A percentile compares a stretch with the other conserved stretches of the same genome.
Conservation (phyloP, 768 basidiomycete genomes). For the Cyathus striatus region DNA sequence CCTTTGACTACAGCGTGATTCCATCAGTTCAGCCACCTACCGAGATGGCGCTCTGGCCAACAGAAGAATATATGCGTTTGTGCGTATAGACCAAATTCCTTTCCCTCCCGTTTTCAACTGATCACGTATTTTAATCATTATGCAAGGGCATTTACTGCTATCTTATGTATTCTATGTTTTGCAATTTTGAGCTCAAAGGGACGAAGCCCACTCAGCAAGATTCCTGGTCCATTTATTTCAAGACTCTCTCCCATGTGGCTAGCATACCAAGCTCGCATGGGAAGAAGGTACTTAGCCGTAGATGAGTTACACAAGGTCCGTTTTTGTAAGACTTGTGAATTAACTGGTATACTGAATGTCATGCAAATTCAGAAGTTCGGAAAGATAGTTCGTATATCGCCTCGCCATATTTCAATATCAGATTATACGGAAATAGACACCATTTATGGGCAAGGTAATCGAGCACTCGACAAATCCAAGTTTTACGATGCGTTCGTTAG, state of each 20-base stretch:
- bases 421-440: conserved; percentile 17
- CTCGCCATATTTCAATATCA: conserved; percentile 26
- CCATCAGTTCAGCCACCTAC: too few relatives aligned
- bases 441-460: conserved; percentile 25
- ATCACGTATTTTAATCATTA: too few relatives aligned
- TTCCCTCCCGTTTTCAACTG: too few relatives aligned
- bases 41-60: too few relatives aligned
- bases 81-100: too few relatives aligned
- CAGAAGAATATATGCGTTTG: too few relatives aligned
- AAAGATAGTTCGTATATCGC: conserved; percentile 22
- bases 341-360: background rate
- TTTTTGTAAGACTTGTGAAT: conserved; percentile 8
- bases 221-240: conserved; percentile 24
- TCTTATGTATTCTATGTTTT: too few relatives aligned
- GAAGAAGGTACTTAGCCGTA: conserved; percentile 22
- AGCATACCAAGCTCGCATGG: conserved; percentile 21
- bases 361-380: background rate
- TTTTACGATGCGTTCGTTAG: conserved; percentile 26
- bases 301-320: conserved; percentile 22
- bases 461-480: conserved; percentile 20
- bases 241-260: conserved; percentile 24
- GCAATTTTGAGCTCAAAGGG: too few relatives aligned
- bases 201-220: too few relatives aligned
- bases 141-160: too few relatives aligned
- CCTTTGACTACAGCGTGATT: too few relatives aligned